Evolutionary conservation across 139 green algal species (phyloP).

Genomic region (Protoeuglena noctilucae): DNA sequence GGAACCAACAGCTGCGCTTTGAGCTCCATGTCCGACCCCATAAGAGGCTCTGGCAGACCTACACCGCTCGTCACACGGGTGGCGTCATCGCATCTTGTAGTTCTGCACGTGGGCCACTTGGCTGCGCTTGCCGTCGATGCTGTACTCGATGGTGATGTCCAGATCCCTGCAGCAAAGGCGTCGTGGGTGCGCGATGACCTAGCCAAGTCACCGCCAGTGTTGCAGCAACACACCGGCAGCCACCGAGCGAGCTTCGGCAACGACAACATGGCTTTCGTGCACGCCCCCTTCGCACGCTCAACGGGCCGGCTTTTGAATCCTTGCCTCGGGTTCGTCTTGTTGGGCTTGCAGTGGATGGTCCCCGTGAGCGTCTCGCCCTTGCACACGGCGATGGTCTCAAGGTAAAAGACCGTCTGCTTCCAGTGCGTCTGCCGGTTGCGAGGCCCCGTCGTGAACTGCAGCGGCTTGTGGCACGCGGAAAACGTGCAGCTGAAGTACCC

Average conservation of each 20-base stretch:
- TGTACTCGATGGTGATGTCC: slow-evolving; percentile 62
- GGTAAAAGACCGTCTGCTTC: slow-evolving; percentile 92
- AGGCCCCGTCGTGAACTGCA: not conserved
- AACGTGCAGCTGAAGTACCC: not conserved
- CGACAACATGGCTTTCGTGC: too few species aligned
- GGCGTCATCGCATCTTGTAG: slow-evolving; percentile 49
- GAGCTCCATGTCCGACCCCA: too few species aligned
- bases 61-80: too few species aligned
- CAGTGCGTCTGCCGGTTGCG: slow-evolving; percentile 38
- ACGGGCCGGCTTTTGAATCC: too few species aligned
- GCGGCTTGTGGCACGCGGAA: not conserved
- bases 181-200: too few species aligned
- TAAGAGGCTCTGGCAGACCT: too few species aligned
- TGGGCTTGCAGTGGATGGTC: slow-evolving; percentile 43
- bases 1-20: too few species aligned
- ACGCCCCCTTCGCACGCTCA: too few species aligned
- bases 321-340: slow-evolving; percentile 67
- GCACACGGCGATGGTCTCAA: slow-evolving; percentile 53
- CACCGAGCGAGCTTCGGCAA: too few species aligned
- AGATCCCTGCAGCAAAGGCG: too few species aligned
- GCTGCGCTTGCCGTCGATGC: slow-evolving; percentile 43
- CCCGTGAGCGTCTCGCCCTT: slow-evolving; percentile 31
- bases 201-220: too few species aligned
- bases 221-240: too few species aligned
- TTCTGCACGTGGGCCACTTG: slow-evolving; percentile 32